These are phyloP conservation scores for Stachybotrys chartarum DNA, from an alignment of 2,329 filamentous ascomycete genomes.

Conservation along the genomic window DNA sequence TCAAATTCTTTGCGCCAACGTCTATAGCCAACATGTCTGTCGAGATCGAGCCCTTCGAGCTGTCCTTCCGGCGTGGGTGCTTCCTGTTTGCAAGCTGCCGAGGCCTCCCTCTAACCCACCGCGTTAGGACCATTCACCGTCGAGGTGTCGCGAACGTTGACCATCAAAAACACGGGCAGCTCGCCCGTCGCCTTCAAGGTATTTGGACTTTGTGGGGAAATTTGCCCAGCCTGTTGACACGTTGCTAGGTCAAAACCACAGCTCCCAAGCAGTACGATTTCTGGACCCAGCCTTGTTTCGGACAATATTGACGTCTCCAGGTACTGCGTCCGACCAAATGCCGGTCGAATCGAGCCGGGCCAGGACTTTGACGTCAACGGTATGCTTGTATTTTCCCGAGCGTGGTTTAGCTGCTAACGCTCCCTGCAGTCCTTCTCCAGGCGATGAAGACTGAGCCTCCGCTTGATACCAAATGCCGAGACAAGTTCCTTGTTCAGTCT, in stretches of 20 bases:
- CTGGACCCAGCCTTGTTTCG: constrained; percentile 10
- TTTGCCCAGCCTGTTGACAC: constrained; percentile 7
- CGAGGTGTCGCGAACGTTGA: constrained; percentile 58
- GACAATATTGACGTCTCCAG: constrained; percentile 35
- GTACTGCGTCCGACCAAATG: constrained; percentile 97
- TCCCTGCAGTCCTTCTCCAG: constrained; percentile 72
- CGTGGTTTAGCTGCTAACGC: not conserved
- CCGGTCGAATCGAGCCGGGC: constrained; percentile 87
- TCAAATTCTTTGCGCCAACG: not conserved
- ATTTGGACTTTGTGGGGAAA: no score
- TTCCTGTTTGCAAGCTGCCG: not conserved
- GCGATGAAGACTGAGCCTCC: constrained; percentile 96
- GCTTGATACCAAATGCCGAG: constrained; percentile 79
- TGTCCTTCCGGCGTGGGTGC: constrained; percentile 83
- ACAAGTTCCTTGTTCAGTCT: constrained; percentile 97
- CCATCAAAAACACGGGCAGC: constrained; percentile 56
- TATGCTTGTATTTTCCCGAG: constrained; percentile 32
- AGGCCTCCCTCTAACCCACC: not conserved
- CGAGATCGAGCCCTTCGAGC: constrained; percentile 84
- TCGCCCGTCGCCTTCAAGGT: constrained; percentile 65
- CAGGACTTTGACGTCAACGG: constrained; percentile 88
- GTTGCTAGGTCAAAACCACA: constrained; percentile 88
- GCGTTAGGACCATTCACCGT: constrained; percentile 56
- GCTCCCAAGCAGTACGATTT: constrained; percentile 88
- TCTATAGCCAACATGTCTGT: constrained; percentile 67